These are phyloP conservation scores for Citrus reticulata DNA, from an alignment of 345 rosid species.

Conservation along the genomic window DNA sequence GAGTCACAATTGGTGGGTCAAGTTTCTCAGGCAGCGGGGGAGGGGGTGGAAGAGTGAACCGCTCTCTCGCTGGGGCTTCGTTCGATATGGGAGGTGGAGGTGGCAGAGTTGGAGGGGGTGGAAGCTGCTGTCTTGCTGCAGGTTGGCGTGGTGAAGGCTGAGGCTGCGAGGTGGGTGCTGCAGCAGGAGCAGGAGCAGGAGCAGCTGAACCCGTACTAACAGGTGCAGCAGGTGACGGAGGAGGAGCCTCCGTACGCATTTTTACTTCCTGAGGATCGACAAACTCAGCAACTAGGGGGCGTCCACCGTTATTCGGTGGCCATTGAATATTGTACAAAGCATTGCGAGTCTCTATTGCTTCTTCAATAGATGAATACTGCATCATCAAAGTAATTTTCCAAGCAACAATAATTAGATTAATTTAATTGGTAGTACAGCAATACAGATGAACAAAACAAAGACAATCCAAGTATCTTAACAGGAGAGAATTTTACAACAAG, in stretches of 20 bases:
- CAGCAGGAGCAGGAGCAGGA: conserved; percentile 16
- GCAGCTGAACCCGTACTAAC: conserved; percentile 24
- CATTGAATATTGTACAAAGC: conserved; percentile 89
- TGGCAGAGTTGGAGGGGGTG: conserved; percentile 51
- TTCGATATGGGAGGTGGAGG: conserved; percentile 58
- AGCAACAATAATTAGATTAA: neutral
- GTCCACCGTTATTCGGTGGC: conserved; percentile 93
- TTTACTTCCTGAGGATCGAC: conserved; percentile 85
- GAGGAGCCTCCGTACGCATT: conserved; percentile 56
- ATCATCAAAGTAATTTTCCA: conserved; percentile 17
- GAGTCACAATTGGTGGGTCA: conserved; percentile 86
- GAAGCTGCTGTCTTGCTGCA: conserved; percentile 55
- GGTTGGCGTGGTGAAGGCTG: conserved; percentile 53
- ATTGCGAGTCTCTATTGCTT: conserved; percentile 81
- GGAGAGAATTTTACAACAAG: neutral
- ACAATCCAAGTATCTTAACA: neutral
- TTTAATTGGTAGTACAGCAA: neutral
- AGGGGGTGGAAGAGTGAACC: conserved; percentile 55
- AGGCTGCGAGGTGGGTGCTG: conserved; percentile 31
- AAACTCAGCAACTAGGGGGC: conserved; percentile 73
- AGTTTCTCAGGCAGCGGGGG: conserved; percentile 61
- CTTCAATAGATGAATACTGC: conserved; percentile 88
- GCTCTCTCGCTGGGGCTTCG: conserved; percentile 48
- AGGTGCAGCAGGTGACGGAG: conserved; percentile 41
- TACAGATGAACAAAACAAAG: neutral